Percentiles rank a stretch among this genome's conserved stretches.
These are phyloP conservation scores for Prunus yedoensis DNA, from an alignment of 331 rosid species.

Conservation along the genomic window DNA sequence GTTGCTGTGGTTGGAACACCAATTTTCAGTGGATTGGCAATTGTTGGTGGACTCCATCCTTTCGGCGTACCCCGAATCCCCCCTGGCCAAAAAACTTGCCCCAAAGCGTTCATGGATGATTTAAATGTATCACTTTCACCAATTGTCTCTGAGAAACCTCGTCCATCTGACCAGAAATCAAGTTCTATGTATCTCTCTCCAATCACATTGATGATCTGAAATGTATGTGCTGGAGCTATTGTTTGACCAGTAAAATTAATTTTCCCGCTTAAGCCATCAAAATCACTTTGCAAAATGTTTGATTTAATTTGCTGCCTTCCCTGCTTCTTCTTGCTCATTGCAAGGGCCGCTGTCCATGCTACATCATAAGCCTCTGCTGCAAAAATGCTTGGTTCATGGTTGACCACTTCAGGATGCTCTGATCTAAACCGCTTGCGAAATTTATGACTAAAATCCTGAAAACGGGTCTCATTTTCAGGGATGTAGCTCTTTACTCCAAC, in stretches of 20 bases:
- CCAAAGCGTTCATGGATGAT: conserved; percentile 8
- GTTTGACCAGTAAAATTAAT: background rate
- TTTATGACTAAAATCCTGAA: background rate
- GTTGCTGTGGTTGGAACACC: background rate
- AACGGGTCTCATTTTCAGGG: background rate
- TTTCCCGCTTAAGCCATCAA: conserved; percentile 11
- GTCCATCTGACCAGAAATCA: conserved; percentile 22
- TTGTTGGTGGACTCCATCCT: conserved; percentile 16
- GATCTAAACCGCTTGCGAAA: background rate
- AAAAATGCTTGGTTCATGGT: conserved; percentile 7
- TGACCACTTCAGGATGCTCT: background rate
- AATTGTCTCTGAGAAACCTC: conserved; percentile 16
- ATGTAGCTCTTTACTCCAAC: conserved; percentile 23
- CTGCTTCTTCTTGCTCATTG: background rate
- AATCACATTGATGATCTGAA: conserved; percentile 16
- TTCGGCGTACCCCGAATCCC: conserved; percentile 2
- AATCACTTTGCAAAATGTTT: conserved; percentile 1
- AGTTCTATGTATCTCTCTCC: conserved; percentile 17
- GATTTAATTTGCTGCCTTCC: background rate
- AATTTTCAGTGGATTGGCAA: background rate
- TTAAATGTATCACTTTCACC: background rate
- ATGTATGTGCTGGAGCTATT: conserved; percentile 5
- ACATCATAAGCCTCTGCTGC: conserved; percentile 24
- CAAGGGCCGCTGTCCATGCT: conserved; percentile 1
- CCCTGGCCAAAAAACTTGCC: conserved; percentile 27